These are phyloP conservation scores for Ceratonia siliqua DNA, from an alignment of 306 rosid genomes.

Conservation along the genomic window DNA sequence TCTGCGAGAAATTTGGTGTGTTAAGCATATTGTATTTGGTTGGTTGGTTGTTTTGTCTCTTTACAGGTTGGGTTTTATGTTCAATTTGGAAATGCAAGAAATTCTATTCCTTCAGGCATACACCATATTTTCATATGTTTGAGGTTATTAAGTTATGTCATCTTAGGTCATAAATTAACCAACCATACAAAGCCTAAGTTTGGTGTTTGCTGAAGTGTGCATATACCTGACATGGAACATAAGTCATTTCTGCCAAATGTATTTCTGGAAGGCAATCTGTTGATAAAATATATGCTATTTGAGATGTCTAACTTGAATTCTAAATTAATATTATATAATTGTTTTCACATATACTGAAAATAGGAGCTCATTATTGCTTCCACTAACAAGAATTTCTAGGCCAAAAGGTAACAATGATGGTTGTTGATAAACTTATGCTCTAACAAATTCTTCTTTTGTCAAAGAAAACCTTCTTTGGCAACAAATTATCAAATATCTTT, in stretches of 20 bases:
- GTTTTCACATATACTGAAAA: background rate
- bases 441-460: background rate
- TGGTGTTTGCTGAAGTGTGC: background rate
- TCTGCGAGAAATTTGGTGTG: background rate
- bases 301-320: background rate
- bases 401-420: background rate
- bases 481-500: background rate
- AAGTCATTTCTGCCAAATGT: background rate
- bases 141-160: background rate
- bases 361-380: conserved; percentile 10
- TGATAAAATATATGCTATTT: background rate
- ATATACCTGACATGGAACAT: background rate
- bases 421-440: background rate
- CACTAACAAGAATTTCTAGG: background rate
- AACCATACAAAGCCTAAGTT: background rate
- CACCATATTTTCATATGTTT: conserved; percentile 4
- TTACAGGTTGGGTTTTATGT: background rate
- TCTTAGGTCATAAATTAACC: background rate
- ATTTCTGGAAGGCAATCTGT: conserved; percentile 1
- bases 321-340: background rate
- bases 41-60: background rate
- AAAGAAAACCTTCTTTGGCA: background rate
- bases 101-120: background rate
- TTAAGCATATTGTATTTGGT: background rate
- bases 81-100: background rate